These are phyloP conservation scores for Solanum chaucha DNA, from an alignment of 257 asterid species.

Conservation along the genomic window DNA sequence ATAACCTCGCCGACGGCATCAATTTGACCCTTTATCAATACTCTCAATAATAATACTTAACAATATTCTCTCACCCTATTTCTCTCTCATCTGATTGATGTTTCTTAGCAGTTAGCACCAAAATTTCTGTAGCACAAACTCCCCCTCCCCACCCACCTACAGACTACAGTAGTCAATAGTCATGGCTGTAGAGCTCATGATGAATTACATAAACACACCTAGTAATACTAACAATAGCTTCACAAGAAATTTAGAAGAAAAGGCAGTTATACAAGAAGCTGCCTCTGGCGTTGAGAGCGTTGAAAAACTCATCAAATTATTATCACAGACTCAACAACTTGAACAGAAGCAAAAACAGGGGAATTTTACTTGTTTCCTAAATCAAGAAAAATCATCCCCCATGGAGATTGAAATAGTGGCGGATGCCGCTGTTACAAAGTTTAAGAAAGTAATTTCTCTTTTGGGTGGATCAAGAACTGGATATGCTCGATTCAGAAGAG, in stretches of 20 bases:
- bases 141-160: background rate
- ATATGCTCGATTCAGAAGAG: conserved; percentile 88
- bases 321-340: conserved; percentile 7
- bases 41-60: background rate
- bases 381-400: background rate
- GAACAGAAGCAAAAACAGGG: background rate
- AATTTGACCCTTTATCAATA: conserved; percentile 8
- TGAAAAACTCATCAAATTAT: conserved; percentile 46
- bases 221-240: background rate
- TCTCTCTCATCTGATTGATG: background rate
- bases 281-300: conserved; percentile 68
- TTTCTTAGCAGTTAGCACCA: background rate
- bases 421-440: conserved; percentile 52
- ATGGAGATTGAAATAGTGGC: conserved; percentile 27
- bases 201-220: conserved; percentile 30
- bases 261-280: conserved; percentile 46
- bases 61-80: background rate
- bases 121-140: background rate
- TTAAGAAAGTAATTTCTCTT: conserved; percentile 48
- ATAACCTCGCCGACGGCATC: conserved; percentile 28
- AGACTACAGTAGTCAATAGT: background rate
- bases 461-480: conserved; percentile 65
- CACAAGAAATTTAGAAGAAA: conserved; percentile 27
- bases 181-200: conserved; percentile 80
- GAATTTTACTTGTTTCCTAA: background rate